Evolutionary conservation across 306 rosid species (phyloP).

Genomic region (Quercus berberidifolia): DNA sequence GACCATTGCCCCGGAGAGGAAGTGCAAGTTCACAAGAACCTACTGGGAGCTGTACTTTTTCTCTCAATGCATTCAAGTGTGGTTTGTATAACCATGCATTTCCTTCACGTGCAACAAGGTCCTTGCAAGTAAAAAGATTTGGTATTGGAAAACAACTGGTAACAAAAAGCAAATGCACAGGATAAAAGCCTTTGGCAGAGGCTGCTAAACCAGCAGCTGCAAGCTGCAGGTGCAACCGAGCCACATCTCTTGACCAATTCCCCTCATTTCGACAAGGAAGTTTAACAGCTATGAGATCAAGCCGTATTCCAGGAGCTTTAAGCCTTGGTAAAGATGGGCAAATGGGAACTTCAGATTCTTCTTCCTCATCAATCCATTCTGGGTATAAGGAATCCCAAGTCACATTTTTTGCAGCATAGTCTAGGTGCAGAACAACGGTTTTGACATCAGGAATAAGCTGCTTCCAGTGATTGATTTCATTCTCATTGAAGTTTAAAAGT

Average conservation of each 20-base stretch:
- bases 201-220: slow-evolving; percentile 82
- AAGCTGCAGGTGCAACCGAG: slow-evolving; percentile 82
- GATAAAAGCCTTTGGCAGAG: slow-evolving; percentile 67
- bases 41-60: slow-evolving; percentile 70
- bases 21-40: slow-evolving; percentile 96
- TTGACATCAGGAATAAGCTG: slow-evolving; percentile 53
- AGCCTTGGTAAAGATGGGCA: slow-evolving; percentile 81
- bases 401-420: slow-evolving; percentile 52
- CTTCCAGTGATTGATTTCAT: slow-evolving; percentile 59
- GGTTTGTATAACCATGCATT: slow-evolving; percentile 79
- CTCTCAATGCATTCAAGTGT: slow-evolving; percentile 60
- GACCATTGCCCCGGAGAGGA: slow-evolving; percentile 79
- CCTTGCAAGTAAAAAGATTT: slow-evolving; percentile 72
- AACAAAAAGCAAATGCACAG: slow-evolving; percentile 64
- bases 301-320: slow-evolving; percentile 50
- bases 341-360: slow-evolving; percentile 68
- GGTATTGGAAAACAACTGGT: slow-evolving; percentile 75
- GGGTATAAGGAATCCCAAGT: slow-evolving; percentile 89
- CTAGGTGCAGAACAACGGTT: slow-evolving; percentile 45
- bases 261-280: slow-evolving; percentile 68
- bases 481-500: slow-evolving; percentile 61
- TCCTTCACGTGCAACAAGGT: slow-evolving; percentile 55
- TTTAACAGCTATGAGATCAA: slow-evolving; percentile 75
- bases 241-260: slow-evolving; percentile 94
- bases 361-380: slow-evolving; percentile 98